phyloP scores from a whole-genome alignment of 768 basidiomycete genomes.

The Hydnomerulius pinastri region DNA sequence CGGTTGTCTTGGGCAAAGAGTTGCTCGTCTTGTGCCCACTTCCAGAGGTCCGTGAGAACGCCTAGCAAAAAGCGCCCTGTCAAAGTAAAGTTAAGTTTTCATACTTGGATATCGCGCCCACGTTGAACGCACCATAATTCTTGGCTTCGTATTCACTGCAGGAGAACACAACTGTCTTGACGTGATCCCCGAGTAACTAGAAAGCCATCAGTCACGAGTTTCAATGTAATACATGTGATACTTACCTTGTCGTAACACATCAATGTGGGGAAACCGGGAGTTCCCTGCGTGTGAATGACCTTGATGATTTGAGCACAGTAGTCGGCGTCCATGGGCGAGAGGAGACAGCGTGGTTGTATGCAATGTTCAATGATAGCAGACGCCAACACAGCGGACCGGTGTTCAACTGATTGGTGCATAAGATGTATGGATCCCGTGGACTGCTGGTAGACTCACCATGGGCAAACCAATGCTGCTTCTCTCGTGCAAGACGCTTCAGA shows the following conservation, averaged over 20 bases:
- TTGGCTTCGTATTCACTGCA: slow-evolving; percentile 96
- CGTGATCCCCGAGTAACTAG: slow-evolving; percentile 82
- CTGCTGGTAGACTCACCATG: slow-evolving; percentile 42
- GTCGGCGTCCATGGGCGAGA: slow-evolving; percentile 97
- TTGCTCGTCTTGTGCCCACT: slow-evolving; percentile 79
- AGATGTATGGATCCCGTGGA: slow-evolving; percentile 3
- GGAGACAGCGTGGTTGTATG: slow-evolving; percentile 84
- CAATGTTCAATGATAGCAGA: slow-evolving; percentile 83
- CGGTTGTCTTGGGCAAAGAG: slow-evolving; percentile 73
- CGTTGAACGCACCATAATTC: slow-evolving; percentile 72
- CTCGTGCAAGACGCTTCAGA: slow-evolving; percentile 71
- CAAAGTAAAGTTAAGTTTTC: slow-evolving; percentile 1
- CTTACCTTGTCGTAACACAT: slow-evolving; percentile 81
- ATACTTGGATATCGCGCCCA: neutral
- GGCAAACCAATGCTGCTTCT: slow-evolving; percentile 84
- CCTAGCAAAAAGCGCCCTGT: slow-evolving; percentile 86
- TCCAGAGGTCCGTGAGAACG: slow-evolving; percentile 72
- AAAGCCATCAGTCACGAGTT: slow-evolving; percentile 3
- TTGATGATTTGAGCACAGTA: slow-evolving; percentile 92
- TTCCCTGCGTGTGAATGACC: slow-evolving; percentile 84
- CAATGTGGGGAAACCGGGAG: slow-evolving; percentile 84
- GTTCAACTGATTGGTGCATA: slow-evolving; percentile 25
- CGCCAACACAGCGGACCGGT: slow-evolving; percentile 49
- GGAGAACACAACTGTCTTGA: slow-evolving; percentile 84
- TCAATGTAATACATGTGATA: neutral